phyloP scores from a whole-genome alignment of 495 filamentous ascomycete species.

The Cercophora newfieldiana region DNA sequence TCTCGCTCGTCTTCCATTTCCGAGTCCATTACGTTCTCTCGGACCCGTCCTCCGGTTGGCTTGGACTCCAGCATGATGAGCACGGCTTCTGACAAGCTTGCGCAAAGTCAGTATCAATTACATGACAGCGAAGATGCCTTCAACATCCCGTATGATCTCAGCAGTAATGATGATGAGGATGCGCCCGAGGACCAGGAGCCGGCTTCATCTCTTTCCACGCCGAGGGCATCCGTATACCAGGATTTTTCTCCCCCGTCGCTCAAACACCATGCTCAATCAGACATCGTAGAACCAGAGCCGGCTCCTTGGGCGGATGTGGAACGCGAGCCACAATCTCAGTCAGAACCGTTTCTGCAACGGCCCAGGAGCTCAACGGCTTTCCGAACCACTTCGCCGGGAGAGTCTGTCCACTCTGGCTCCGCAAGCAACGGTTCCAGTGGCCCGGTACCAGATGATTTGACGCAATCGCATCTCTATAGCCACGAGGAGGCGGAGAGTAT shows the following conservation, averaged over 20 bases:
- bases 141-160: constrained; percentile 50
- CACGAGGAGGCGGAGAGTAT: constrained; percentile 94
- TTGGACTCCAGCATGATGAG: constrained; percentile 26
- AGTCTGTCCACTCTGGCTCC: constrained; percentile 27
- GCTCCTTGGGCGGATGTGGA: constrained; percentile 33
- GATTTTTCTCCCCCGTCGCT: constrained; percentile 17
- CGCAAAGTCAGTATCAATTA: constrained; percentile 34
- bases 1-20: constrained; percentile 43
- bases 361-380: constrained; percentile 17
- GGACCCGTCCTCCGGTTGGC: neutral
- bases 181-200: constrained; percentile 14
- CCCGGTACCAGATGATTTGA: constrained; percentile 49
- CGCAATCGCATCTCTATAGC: constrained; percentile 77
- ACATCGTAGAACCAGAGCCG: constrained; percentile 27
- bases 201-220: constrained; percentile 46
- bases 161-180: constrained; percentile 24
- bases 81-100: constrained; percentile 27
- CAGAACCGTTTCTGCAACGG: constrained; percentile 40
- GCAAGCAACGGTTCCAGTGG: constrained; percentile 25
- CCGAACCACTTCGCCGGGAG: constrained; percentile 22
- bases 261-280: constrained; percentile 37
- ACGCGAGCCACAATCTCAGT: constrained; percentile 37
- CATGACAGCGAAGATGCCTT: constrained; percentile 51
- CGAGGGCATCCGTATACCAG: constrained; percentile 42
- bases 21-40: constrained; percentile 24